phyloP scores from a whole-genome alignment of 345 rosid species.

The Populus euphratica region DNA sequence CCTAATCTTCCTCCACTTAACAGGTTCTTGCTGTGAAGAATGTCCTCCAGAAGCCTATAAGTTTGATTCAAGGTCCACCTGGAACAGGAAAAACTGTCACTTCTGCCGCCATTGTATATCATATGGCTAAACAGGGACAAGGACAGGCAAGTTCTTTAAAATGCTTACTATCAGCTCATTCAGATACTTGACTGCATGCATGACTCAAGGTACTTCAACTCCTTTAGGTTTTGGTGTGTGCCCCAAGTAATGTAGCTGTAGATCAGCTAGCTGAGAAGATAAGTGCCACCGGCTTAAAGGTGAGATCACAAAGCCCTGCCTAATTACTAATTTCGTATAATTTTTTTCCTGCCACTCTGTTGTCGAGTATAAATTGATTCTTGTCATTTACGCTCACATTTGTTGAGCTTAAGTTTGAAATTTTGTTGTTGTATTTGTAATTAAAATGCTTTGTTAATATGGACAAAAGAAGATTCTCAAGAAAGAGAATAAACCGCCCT shows the following conservation, averaged over 20 bases:
- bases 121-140: slow-evolving; percentile 99
- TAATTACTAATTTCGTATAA: not conserved
- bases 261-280: slow-evolving; percentile 99
- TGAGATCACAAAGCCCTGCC: slow-evolving; percentile 18
- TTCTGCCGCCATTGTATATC: slow-evolving; percentile 98
- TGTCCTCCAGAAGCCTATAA: slow-evolving; percentile 96
- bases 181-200: not conserved
- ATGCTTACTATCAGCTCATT: not conserved
- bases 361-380: not conserved
- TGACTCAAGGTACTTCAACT: slow-evolving; percentile 1
- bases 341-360: not conserved
- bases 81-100: slow-evolving; percentile 99
- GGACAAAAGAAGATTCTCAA: not conserved
- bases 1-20: slow-evolving; percentile 5
- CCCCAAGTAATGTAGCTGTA: slow-evolving; percentile 99
- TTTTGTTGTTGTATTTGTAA: not conserved
- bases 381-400: not conserved
- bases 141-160: slow-evolving; percentile 60
- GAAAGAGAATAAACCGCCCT: not conserved
- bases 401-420: not conserved
- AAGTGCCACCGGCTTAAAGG: slow-evolving; percentile 98
- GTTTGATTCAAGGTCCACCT: slow-evolving; percentile 99
- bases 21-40: slow-evolving; percentile 97
- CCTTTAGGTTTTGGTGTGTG: slow-evolving; percentile 89
- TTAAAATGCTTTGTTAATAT: not conserved